A percentile compares a stretch with the other conserved stretches of the same genome.
Conservation (phyloP, 139 green algal species). For the Penium margaritaceum region DNA sequence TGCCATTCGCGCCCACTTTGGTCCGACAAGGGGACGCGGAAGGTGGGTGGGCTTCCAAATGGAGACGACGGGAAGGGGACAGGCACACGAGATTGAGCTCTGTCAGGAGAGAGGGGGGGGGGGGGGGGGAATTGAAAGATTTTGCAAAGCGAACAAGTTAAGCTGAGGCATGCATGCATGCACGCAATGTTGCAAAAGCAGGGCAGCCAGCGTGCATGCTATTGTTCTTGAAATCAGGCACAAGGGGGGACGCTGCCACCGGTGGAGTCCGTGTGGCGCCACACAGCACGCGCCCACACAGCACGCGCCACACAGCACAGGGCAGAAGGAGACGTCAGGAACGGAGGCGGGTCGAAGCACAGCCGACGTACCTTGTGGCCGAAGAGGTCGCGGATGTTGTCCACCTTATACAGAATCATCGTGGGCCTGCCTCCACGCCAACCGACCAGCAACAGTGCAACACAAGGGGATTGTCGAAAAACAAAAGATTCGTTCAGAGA, state of each 20-base stretch:
- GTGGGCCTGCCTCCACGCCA: conserved; percentile 62
- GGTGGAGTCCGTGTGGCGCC: background rate
- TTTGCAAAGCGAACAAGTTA: too few relatives aligned
- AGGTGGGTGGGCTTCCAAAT: background rate
- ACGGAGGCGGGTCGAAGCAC: background rate
- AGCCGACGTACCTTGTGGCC: conserved; percentile 74
- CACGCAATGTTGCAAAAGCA: background rate
- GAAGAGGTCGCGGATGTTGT: conserved; percentile 98
- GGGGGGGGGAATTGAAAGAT: too few relatives aligned
- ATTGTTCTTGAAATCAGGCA: background rate
- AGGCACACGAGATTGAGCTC: background rate
- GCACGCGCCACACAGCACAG: background rate
- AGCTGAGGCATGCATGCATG: too few relatives aligned
- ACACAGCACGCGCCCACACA: conserved; percentile 10
- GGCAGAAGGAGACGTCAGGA: background rate
- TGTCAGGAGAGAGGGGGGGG: background rate
- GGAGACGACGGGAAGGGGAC: background rate
- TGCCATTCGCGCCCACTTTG: background rate
- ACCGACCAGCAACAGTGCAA: too few relatives aligned
- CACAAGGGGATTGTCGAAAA: too few relatives aligned
- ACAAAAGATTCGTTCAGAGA: too few relatives aligned
- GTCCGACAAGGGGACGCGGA: background rate
- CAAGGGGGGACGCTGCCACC: background rate
- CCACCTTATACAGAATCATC: conserved; percentile 97
- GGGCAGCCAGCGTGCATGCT: too few relatives aligned